phyloP scores from a whole-genome alignment of 2,329 filamentous ascomycete species.

The Pseudogymnoascus sp. region DNA sequence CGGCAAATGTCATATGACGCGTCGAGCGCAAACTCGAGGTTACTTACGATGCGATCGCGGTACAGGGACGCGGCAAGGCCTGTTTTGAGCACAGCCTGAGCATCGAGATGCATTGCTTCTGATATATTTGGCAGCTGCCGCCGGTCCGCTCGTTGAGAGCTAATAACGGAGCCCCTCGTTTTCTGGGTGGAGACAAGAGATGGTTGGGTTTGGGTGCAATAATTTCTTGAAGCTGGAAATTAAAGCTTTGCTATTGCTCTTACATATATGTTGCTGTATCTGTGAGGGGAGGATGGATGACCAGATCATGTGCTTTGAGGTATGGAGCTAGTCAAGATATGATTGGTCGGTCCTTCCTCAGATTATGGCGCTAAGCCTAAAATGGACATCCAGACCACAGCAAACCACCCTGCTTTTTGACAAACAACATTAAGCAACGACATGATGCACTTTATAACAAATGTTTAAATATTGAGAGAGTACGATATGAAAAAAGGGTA shows the following conservation, averaged over 20 bases:
- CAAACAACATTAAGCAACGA: background rate
- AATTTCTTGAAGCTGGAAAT: background rate
- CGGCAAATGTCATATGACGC: background rate
- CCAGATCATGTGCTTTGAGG: background rate
- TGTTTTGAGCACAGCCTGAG: background rate
- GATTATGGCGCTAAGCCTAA: background rate
- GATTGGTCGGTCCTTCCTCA: background rate
- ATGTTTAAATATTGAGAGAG: background rate
- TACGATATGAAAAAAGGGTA: slow-evolving; percentile 4
- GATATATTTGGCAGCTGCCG: background rate
- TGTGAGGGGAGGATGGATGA: background rate
- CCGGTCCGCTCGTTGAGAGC: background rate
- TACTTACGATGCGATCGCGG: background rate
- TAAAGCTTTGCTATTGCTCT: background rate
- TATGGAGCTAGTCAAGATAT: background rate
- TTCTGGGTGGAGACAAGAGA: background rate
- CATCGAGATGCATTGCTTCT: background rate
- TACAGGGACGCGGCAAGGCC: background rate
- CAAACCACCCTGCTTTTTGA: background rate
- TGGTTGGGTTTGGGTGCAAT: background rate
- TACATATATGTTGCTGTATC: background rate
- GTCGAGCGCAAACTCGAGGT: background rate
- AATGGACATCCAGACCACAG: background rate
- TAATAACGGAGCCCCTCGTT: background rate
- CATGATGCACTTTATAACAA: background rate